Evolutionary conservation across 352 stramenopile species (phyloP), one percentile per base, ranked within the genome.

Genomic region (Phytophthora pini): DNA sequence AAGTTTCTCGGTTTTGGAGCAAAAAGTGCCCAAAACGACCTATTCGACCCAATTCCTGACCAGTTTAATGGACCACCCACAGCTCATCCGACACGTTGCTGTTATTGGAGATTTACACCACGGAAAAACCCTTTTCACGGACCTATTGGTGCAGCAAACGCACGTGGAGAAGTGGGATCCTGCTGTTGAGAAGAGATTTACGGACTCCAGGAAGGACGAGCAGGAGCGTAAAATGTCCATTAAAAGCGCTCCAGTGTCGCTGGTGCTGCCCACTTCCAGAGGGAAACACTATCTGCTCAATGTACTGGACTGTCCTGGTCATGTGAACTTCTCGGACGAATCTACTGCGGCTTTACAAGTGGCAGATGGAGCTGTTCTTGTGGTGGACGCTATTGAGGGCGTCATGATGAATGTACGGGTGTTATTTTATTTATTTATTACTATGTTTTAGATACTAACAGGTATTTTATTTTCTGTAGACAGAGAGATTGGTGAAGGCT

Each of bases 251-350:
- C 97, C 98, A 32, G 87, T 99, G 47, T 98, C 97, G 8, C 73
- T 99, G 4, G 88, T 98, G 56, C 76, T 99, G 29, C 86, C 95
- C 17, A 93, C 97, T 51, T 97, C 89, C 12, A 77, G 88, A 20
- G 96, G 96, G 7, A 99, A 99, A 77, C 95, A 94, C 40, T 99
- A 93, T 74, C 65, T 98, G 39, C 57, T 99, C 0, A 99, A 99
- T 48, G 55, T 99, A 0, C 70, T 99, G 48, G 98, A 99, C 80
- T 98, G 93, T 79, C 97, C 98, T 0, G 98, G 97, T 17, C 97
- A 99, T 74, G 82, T 97, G 1, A 98, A 99, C 79, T 99, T 99
- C 74, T 97, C 94, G 34, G 97, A 99, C 69, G 97, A 99, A 63
- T 89, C 84, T 3, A 97, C 97, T 7, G 95, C 95, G 7, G 96